Evolutionary conservation across 164 flowering plant species (phyloP).

Genomic region (Kalanchoe fedtschenkoi): DNA sequence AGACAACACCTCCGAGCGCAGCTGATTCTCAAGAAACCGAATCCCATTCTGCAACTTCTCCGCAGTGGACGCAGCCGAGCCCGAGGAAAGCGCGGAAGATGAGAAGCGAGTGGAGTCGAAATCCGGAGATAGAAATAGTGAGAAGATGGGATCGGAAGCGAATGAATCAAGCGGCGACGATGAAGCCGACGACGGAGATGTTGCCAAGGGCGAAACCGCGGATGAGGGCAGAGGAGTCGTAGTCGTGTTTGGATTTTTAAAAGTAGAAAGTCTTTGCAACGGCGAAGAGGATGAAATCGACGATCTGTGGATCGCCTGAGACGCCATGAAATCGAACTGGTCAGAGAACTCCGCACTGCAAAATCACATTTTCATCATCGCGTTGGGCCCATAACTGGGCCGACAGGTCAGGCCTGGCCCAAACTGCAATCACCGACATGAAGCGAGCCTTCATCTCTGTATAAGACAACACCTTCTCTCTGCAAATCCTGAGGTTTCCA

Average conservation of each 20-base stretch:
- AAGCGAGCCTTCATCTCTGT: too few relatives aligned
- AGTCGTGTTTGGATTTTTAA: conserved; percentile 32
- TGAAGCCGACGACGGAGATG: conserved; percentile 8
- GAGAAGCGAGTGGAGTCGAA: conserved; percentile 81
- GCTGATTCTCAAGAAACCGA: conserved; percentile 69
- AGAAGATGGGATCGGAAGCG: conserved; percentile 71
- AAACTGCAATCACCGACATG: too few relatives aligned
- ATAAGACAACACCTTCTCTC: too few relatives aligned
- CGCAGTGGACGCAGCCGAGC: conserved; percentile 84
- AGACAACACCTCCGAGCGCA: conserved; percentile 71
- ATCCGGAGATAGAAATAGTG: conserved; percentile 72
- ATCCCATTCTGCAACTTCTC: conserved; percentile 79
- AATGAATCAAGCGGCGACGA: conserved; percentile 48
- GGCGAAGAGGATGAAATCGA: conserved; percentile 28
- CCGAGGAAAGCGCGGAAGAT: conserved; percentile 85
- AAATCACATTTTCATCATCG: background rate
- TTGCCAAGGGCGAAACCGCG: background rate
- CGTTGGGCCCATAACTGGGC: background rate
- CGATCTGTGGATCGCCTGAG: conserved; percentile 24
- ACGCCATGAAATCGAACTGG: conserved; percentile 9
- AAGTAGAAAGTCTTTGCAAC: conserved; percentile 56
- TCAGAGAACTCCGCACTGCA: background rate
- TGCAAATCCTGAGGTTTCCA: too few relatives aligned
- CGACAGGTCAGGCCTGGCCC: too few relatives aligned
- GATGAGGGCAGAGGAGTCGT: conserved; percentile 16